A percentile compares a stretch with the other conserved stretches of the same genome.
These are phyloP conservation scores for Pseudodiploospora longispora DNA, from an alignment of 2,329 filamentous ascomycete genomes.

Conservation along the genomic window DNA sequence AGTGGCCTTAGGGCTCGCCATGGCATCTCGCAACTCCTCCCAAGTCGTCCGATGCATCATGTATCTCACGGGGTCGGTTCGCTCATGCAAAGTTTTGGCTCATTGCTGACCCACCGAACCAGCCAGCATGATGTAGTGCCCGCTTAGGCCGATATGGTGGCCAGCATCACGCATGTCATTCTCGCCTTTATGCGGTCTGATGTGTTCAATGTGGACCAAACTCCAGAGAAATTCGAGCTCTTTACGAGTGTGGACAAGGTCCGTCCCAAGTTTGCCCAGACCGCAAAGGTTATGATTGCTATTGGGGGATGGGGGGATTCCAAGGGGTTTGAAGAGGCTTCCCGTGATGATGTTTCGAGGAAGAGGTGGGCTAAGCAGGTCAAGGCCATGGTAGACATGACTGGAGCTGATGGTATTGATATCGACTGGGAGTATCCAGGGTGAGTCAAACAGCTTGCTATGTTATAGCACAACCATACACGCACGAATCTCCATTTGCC, in stretches of 20 bases:
- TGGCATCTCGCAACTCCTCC: neutral
- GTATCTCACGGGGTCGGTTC: slow-evolving; percentile 42
- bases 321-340: slow-evolving; percentile 51
- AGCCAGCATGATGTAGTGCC: slow-evolving; percentile 43
- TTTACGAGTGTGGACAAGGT: slow-evolving; percentile 43
- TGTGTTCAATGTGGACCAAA: slow-evolving; percentile 38
- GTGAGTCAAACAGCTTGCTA: slow-evolving; percentile 16
- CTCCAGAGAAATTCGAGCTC: slow-evolving; percentile 36
- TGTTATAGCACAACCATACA: neutral
- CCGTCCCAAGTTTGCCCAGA: slow-evolving; percentile 38
- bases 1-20: neutral
- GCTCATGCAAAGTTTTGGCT: neutral
- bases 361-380: slow-evolving; percentile 56
- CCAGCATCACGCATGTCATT: slow-evolving; percentile 47
- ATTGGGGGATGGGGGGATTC: slow-evolving; percentile 71
- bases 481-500: neutral
- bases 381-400: slow-evolving; percentile 50
- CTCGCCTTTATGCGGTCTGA: slow-evolving; percentile 50
- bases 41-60: slow-evolving; percentile 29
- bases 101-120: neutral
- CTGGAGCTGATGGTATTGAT: slow-evolving; percentile 56
- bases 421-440: slow-evolving; percentile 60
- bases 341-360: slow-evolving; percentile 42
- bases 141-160: slow-evolving; percentile 22
- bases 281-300: slow-evolving; percentile 59